phyloP scores from a whole-genome alignment of 805 yeast genomes.

The Candida pseudoglaebosa region DNA sequence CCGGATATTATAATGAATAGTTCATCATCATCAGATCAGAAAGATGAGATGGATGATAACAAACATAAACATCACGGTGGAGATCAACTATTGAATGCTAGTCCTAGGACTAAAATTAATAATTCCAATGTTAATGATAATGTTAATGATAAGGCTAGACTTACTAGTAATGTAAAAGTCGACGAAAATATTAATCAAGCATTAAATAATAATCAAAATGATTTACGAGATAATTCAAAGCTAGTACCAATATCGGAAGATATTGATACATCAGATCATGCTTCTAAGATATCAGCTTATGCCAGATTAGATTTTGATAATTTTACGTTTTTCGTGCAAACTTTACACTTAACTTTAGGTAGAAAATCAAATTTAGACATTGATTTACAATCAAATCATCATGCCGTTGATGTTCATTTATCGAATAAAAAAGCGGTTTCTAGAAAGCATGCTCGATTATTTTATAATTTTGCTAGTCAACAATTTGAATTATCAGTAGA shows the following conservation, averaged over 20 bases:
- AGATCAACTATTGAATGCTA: neutral
- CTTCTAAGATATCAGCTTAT: constrained; percentile 47
- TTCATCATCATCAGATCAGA: neutral
- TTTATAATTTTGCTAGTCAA: constrained; percentile 94
- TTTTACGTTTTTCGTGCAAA: constrained; percentile 93
- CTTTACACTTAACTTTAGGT: constrained; percentile 91
- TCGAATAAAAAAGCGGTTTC: constrained; percentile 93
- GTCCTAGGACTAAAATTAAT: neutral
- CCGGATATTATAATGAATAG: neutral
- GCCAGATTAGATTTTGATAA: constrained; percentile 87
- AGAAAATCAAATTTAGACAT: constrained; percentile 55
- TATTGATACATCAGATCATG: constrained; percentile 10
- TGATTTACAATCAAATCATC: constrained; percentile 57
- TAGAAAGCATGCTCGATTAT: constrained; percentile 90
- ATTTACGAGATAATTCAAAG: constrained; percentile 14
- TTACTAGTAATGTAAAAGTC: no score
- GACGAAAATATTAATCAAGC: no score
- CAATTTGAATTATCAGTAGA: constrained; percentile 86
- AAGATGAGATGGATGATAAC: neutral
- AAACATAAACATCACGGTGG: neutral
- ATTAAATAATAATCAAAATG: no score
- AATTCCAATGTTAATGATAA: no score
- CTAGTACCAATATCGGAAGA: constrained; percentile 17
- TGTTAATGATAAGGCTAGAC: no score
- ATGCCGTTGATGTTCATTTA: constrained; percentile 86